Base-by-base conservation (phyloP, 768 basidiomycete genomes). In the Tylopilus balloui region DNA sequence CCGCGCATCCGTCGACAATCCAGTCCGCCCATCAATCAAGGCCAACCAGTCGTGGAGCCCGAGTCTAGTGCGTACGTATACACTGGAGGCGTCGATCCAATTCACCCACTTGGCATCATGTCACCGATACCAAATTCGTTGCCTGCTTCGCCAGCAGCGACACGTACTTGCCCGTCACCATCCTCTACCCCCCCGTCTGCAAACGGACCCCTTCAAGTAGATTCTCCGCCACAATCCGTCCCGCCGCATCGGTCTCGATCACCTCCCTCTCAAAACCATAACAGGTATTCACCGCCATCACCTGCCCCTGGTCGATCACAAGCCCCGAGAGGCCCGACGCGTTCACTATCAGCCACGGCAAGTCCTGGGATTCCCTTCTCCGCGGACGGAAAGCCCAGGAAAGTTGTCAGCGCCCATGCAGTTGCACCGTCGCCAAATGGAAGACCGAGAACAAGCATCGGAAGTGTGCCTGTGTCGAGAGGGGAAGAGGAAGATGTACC, bases 401-500 rank as follows among this genome's bases (percentile, higher is more conserved):
- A 89, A 65, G 80, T 77, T 14, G 65, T 69, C 47, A 88, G 84
- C 57, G 79, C 79, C n/a, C 78, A 83, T 63, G 85, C 83, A 15
- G 71, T 77, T 10, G 62, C 74, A 19, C 52, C 65, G 15, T 52
- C 49, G 4, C 50, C 55, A 31, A 66, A 71, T 46, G 70, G 67
- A 50, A 71, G 74, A 53, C 73, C 74, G 34, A 71, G 72, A 57
- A 70, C 72, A 24, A 69, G 71, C 43, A 23, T 54, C 8, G 64
- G 60, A 31, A 73, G 77, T 45, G 64, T 68, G n/a, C 48, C 57
- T 19, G 32, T 58, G 27, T 50, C 61, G 12, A 67, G 63, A 42
- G 55, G 67, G 23, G 86, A 88, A 60, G 88, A 90, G 60, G 88
- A 91, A 62, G 88, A 91, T 61, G 70, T 88, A 32, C 88, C 88